Evolutionary conservation across 768 basidiomycete genomes (phyloP).

Genomic region (Baorangia bicolor): DNA sequence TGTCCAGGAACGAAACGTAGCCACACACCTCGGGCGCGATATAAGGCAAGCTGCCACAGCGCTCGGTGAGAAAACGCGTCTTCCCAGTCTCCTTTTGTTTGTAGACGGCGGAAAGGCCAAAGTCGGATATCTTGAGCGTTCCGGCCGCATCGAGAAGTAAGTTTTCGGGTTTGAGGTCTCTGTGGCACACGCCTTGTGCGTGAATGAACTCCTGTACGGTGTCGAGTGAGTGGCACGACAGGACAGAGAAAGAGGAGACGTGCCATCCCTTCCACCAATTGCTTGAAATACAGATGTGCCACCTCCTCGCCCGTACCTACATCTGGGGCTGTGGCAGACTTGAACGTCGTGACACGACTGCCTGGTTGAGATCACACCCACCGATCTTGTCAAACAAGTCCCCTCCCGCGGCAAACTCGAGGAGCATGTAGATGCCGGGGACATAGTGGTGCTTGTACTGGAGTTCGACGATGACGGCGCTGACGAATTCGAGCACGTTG

Average conservation of each 20-base stretch:
- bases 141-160: conserved; percentile 82
- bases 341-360: neutral
- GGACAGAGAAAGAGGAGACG: conserved; percentile 21
- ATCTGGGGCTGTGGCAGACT: conserved; percentile 68
- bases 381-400: conserved; percentile 99
- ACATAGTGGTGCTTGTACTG: conserved; percentile 56
- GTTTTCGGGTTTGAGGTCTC: conserved; percentile 97
- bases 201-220: conserved; percentile 74
- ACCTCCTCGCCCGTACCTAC: conserved; percentile 83
- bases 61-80: conserved; percentile 70
- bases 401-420: conserved; percentile 91
- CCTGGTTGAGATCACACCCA: conserved; percentile 37
- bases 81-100: conserved; percentile 79
- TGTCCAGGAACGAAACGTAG: neutral
- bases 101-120: conserved; percentile 90
- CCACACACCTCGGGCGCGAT: conserved; percentile 84
- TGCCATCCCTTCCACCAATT: conserved; percentile 83
- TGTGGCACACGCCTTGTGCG: conserved; percentile 86
- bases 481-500: conserved; percentile 83
- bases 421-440: conserved; percentile 87
- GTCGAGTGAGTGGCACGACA: neutral
- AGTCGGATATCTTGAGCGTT: conserved; percentile 90
- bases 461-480: conserved; percentile 70
- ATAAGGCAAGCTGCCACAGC: conserved; percentile 92
- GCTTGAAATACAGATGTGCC: conserved; percentile 87